Percentiles rank a stretch among this genome's conserved stretches.
Conservation (phyloP, 257 asterid genomes). For the Capsicum chinense region DNA sequence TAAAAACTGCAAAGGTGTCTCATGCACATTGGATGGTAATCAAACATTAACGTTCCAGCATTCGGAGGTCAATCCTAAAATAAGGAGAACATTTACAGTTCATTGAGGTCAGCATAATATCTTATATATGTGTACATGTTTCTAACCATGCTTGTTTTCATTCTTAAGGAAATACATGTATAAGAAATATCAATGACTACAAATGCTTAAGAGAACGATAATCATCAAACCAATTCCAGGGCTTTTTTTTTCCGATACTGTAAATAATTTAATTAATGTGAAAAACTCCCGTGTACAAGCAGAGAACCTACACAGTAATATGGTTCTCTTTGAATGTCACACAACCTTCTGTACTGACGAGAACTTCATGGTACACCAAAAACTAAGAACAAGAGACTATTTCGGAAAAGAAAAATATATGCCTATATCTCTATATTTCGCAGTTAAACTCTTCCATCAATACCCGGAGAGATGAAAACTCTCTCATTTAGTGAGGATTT, state of each 20-base stretch:
- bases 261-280: background rate
- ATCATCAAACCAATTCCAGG: background rate
- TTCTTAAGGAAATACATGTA: background rate
- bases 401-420: background rate
- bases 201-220: background rate
- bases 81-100: background rate
- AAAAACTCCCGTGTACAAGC: background rate
- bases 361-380: background rate
- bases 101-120: background rate
- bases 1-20: background rate
- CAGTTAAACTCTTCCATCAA: conserved; percentile 12
- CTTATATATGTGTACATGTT: background rate
- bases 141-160: conserved; percentile 3
- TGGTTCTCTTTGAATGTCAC: background rate
- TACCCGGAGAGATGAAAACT: background rate
- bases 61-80: background rate
- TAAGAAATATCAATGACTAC: background rate
- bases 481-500: background rate
- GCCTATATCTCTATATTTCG: conserved; percentile 1
- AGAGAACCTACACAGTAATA: background rate
- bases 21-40: background rate
- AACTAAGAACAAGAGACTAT: background rate
- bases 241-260: background rate
- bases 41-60: background rate
- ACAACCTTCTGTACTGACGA: background rate